Evolutionary conservation across 2,329 filamentous ascomycete genomes (phyloP), one percentile per base, ranked within the genome.

Genomic region (Zymoseptoria brevis): DNA sequence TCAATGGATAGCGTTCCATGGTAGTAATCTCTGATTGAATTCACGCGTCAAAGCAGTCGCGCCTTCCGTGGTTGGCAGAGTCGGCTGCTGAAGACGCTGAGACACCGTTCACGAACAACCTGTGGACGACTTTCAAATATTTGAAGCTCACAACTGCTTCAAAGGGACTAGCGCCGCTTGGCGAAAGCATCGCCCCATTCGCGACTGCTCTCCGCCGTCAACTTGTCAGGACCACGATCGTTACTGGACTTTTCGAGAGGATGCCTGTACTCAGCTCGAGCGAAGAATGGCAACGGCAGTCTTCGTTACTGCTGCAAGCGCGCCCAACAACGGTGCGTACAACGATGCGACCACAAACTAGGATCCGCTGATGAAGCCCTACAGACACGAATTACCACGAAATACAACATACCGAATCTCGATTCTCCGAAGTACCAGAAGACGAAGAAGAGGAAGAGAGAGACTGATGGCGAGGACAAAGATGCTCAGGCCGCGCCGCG

Each of bases 231-330:
- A 41, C 35, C 16, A 16, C 35, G 35, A 45, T 45, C 35, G 35
- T 45, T 6, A 45, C 35, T 45, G 35, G 35, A 16, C 11, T 16
- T 16, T 16, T n/a, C 35, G 35, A 29, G 56, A 65, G 62, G 8
- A 96, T 96, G 92, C 87, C 88, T 2, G 86, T 88, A 73, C 85
- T 96, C 73, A 79, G 82, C 55, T 91, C 89, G 59, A 89, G 89
- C 75, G 87, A 96, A 76, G 87, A 92, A 77, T 99, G 91, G 88
- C 88, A 96, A 66, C 86, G 88, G 69, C 88, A 96, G 75, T 96
- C 93, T 13, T 80, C 86, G 19, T 84, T 92, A 61, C 86, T 99
- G 59, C 80, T 99, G 57, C 84, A 94, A 76, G 93, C 94, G 58
- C 86, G 90, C 53, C 94, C 94, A 3, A 84, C 83, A 35, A 91